phyloP scores from a whole-genome alignment of 495 filamentous ascomycete genomes.

The Neurospora sp. region DNA sequence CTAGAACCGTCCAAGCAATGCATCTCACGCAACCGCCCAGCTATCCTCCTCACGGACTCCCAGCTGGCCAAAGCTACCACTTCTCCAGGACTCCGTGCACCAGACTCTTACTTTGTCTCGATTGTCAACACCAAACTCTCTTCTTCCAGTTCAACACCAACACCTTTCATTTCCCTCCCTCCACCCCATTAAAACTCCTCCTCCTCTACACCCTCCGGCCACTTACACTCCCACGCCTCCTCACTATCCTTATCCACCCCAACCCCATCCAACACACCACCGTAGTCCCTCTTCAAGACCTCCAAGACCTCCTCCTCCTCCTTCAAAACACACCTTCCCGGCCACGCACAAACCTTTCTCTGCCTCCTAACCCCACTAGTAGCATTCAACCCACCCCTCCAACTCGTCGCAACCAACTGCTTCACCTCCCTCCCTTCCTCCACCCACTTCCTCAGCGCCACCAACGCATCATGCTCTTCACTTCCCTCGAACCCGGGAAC shows the following conservation, averaged over 20 bases:
- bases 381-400: slow-evolving; percentile 21
- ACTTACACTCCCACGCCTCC: not conserved
- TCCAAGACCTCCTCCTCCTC: no score
- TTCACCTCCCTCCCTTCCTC: slow-evolving; percentile 33
- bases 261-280: not conserved
- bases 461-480: slow-evolving; percentile 33
- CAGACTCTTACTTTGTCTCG: not conserved
- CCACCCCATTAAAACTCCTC: not conserved
- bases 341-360: slow-evolving; percentile 37
- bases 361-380: slow-evolving; percentile 29
- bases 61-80: not conserved
- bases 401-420: slow-evolving; percentile 36
- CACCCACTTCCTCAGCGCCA: slow-evolving; percentile 45
- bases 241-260: not conserved
- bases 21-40: not conserved
- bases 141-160: not conserved
- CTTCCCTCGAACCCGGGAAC: slow-evolving; percentile 34
- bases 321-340: slow-evolving; percentile 19
- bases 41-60: not conserved
- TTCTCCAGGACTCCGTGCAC: not conserved
- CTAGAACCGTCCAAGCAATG: not conserved
- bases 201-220: not conserved
- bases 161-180: not conserved
- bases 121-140: not conserved
- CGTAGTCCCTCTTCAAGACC: not conserved